Base-by-base conservation (phyloP, 2,329 filamentous ascomycete genomes). In the Byssochlamys sp. region DNA sequence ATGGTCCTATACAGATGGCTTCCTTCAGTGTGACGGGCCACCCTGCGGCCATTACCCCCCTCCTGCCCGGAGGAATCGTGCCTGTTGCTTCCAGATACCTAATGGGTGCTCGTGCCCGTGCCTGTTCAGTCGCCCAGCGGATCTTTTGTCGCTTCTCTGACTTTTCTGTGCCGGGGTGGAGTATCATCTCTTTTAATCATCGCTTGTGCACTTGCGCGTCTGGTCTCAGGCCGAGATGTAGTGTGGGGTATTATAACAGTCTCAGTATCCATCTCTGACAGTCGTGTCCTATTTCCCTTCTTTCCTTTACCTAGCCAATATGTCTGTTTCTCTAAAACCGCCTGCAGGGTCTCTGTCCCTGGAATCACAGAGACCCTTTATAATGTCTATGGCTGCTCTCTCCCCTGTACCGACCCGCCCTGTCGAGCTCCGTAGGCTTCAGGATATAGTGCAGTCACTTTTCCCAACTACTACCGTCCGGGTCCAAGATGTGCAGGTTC, bases 401-500 rank as follows among this genome's bases (percentile, higher is more conserved):
- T 53, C 29, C 33, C 49, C 9, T 39, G 3, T 33, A 52, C 49
- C 27, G 6, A 14, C 24, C 24, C 59, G 61, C 52, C 19, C 55
- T 31, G 60, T 64, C 27, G 65, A 67, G 53, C 58, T 61, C 6
- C 60, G 64, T 39, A 65, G 59, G 48, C 60, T 73, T 48, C 63
- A 69, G 53, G 59, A 62, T 26, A 58, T 70, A n/a, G 57, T 73
- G 11, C 66, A 67, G 14, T 64, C 62, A 14, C 59, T 73, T 29
- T 73, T 72, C 35, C 65, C 71, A 35, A 64, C 65, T 11, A 65
- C 67, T 12, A 64, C 67, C 1, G 64, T 72, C 4, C 59, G 63
- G 27, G 60, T 75, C 48, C 65, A 65, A 55, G 63, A 59, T 55
- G 59, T 63, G 39, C 67, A 62, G 33, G 56, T 57, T 6, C 58